Percentiles rank a stretch among this genome's conserved stretches.
Conservation (phyloP, 495 filamentous ascomycete genomes). For the Penicillium canariense region DNA sequence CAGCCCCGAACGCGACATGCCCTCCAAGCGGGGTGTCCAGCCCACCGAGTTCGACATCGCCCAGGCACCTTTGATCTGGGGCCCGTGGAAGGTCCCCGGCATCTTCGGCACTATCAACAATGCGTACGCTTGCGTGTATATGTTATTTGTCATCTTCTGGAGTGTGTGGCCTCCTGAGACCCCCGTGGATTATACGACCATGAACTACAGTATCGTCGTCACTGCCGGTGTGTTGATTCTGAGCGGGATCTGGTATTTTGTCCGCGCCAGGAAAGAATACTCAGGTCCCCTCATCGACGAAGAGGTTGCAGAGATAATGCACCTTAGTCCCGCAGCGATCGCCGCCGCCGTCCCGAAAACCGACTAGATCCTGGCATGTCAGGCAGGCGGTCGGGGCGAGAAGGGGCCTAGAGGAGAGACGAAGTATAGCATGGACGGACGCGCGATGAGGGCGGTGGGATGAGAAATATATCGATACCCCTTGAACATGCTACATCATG, state of each 20-base stretch:
- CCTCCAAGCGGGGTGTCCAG: conserved; percentile 4
- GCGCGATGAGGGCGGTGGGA: not conserved
- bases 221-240: conserved; percentile 32
- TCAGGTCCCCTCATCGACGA: conserved; percentile 36
- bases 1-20: conserved; percentile 19
- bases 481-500: not conserved
- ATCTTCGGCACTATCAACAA: conserved; percentile 41
- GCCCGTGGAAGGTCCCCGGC: conserved; percentile 41
- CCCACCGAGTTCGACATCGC: conserved; percentile 22
- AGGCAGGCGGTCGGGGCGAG: not conserved
- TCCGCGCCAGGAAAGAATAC: conserved; percentile 36
- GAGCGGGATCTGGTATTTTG: conserved; percentile 35
- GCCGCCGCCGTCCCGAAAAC: not conserved
- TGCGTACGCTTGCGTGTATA: conserved; percentile 34
- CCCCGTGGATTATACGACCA: conserved; percentile 36
- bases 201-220: conserved; percentile 47
- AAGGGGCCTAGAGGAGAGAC: not conserved
- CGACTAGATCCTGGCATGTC: not conserved
- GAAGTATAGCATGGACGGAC: not conserved
- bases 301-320: conserved; percentile 36
- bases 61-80: conserved; percentile 32
- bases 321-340: conserved; percentile 18
- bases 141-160: conserved; percentile 41
- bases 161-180: conserved; percentile 40
- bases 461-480: conserved; percentile 3